phyloP scores from a whole-genome alignment of 1,139 yeast species.

The Zhuliangozyma blackwelliae region DNA sequence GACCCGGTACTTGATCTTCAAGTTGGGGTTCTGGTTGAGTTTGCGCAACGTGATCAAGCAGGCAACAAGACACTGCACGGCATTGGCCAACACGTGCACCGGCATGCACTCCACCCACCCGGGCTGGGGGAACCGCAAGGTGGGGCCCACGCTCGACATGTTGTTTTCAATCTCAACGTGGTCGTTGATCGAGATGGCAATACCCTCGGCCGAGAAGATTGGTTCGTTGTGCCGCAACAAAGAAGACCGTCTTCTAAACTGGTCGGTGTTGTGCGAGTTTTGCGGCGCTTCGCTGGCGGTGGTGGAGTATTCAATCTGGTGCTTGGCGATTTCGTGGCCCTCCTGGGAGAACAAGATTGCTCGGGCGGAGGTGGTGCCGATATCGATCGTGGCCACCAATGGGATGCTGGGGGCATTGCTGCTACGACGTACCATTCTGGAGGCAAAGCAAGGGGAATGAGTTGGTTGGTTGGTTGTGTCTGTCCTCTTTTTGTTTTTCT shows the following conservation, averaged over 20 bases:
- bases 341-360: conserved; percentile 72
- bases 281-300: conserved; percentile 56
- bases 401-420: conserved; percentile 43
- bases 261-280: conserved; percentile 43
- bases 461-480: not conserved
- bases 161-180: conserved; percentile 61
- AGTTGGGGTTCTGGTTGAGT: conserved; percentile 50
- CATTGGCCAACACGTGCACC: conserved; percentile 74
- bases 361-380: conserved; percentile 94
- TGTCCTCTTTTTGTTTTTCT: not conserved
- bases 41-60: conserved; percentile 56
- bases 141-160: conserved; percentile 56
- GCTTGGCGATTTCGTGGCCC: conserved; percentile 79
- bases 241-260: conserved; percentile 48
- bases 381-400: conserved; percentile 72
- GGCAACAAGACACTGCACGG: conserved; percentile 70
- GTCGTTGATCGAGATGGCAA: conserved; percentile 57
- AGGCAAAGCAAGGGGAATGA: not conserved
- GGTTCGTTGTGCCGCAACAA: conserved; percentile 50
- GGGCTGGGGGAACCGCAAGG: conserved; percentile 69
- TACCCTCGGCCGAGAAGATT: conserved; percentile 71
- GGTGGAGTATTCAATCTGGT: conserved; percentile 86
- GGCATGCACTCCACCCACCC: conserved; percentile 98
- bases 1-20: conserved; percentile 51
- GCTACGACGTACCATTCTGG: conserved; percentile 36